phyloP scores from a whole-genome alignment of 495 filamentous ascomycete species.

The Ascobolus immersus region DNA sequence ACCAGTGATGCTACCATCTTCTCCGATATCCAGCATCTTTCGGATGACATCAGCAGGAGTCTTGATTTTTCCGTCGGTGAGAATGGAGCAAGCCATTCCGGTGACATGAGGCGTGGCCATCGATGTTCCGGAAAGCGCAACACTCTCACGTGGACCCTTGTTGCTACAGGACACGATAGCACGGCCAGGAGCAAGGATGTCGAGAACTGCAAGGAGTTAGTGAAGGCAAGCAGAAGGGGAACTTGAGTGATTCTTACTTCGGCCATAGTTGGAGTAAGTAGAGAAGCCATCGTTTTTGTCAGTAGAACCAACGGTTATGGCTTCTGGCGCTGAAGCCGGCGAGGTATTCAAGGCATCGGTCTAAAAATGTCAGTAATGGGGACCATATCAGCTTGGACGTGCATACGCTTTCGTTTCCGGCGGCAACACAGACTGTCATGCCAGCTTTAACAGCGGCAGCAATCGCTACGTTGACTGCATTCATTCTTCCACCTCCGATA shows the following conservation, averaged over 20 bases:
- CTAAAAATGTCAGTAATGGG: background rate
- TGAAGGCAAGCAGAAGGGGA: background rate
- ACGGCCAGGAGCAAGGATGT: conserved; percentile 20
- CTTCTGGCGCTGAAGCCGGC: background rate
- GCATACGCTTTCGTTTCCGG: background rate
- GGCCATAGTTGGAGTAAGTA: conserved; percentile 1
- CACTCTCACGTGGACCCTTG: no score
- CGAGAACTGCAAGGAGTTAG: conserved; percentile 11
- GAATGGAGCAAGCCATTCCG: conserved; percentile 33
- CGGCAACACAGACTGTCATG: background rate
- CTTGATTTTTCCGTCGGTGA: conserved; percentile 6
- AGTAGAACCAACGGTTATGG: conserved; percentile 1
- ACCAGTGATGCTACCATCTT: no score
- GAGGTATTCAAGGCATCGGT: background rate
- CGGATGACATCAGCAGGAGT: background rate
- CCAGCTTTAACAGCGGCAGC: background rate
- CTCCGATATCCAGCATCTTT: no score
- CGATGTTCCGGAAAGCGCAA: conserved; percentile 2
- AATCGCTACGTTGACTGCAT: background rate
- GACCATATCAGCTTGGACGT: conserved; percentile 21
- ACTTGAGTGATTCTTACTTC: background rate
- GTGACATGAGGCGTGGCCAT: conserved; percentile 30
- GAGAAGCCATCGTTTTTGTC: background rate
- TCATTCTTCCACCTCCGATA: background rate
- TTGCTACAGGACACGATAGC: conserved; percentile 14